Evolutionary conservation across 495 filamentous ascomycete species (phyloP), one percentile per base, ranked within the genome.

Genomic region (Penicillium flavigenum): DNA sequence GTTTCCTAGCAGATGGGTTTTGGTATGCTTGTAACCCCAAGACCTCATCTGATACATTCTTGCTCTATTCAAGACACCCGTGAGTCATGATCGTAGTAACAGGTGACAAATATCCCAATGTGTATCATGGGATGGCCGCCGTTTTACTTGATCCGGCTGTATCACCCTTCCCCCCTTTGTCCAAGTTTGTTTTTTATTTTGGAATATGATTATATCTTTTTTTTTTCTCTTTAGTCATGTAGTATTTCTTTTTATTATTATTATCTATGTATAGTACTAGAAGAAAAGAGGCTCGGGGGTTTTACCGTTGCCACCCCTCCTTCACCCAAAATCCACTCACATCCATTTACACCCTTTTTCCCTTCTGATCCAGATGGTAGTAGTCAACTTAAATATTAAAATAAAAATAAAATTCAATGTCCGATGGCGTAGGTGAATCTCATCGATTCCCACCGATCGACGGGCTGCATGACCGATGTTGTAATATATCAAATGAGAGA

Each of bases 401-500:
- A 44, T 43, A 27, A 53, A 48, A 48, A 42, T 47, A 58, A 43
- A 58, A 49, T 22, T 61, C 60, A 54, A 58, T 54, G 57, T 34
- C 58, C 62, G 64, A 53, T 53, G 51, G 51, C 51, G 51, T 53
- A 53, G 39, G 59, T 63, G 62, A 69, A 60, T 63, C 64, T 69
- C 63, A 60, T 66, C 59, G 62, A 70, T 65, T 68, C 48, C 62
- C 65, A 68, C 64, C 67, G 73, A 76, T 76, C 72, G 67, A 74
- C 73, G 63, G 61, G 70, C 71, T 78, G 76, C 76, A 79, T 78
- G 77, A 78, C 75, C 72, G 65, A 68, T 69, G 69, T 67, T 69
- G 65, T 71, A 73, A 74, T 73, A 75, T 72, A 77, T 74, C 79
- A 79, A 81, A 80, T 82, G 79, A 74, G 76, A 78, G 72, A 64